phyloP scores from a whole-genome alignment of 2,329 filamentous ascomycete genomes.

The Chaetomium olivaceum region DNA sequence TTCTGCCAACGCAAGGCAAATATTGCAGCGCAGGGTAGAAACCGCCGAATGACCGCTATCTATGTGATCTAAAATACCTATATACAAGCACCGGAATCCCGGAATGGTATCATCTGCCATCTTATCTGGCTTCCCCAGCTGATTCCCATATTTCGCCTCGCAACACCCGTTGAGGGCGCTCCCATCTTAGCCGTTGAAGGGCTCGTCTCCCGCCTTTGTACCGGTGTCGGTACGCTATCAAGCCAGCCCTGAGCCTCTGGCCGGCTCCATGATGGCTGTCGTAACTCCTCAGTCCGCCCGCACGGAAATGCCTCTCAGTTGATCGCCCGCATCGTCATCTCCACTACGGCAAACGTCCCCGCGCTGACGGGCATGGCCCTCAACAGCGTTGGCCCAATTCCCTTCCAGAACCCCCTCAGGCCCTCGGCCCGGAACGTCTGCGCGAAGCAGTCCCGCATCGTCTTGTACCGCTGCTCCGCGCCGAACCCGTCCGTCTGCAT shows the following conservation, averaged over 20 bases:
- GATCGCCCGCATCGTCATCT: slow-evolving; percentile 65
- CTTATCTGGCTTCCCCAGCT: neutral
- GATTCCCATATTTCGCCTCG: neutral
- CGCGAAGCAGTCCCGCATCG: slow-evolving; percentile 85
- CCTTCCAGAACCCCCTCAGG: slow-evolving; percentile 86
- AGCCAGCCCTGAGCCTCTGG: neutral
- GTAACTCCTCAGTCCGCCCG: neutral
- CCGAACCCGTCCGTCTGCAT: slow-evolving; percentile 98
- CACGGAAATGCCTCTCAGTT: slow-evolving; percentile 37
- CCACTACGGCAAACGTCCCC: slow-evolving; percentile 89
- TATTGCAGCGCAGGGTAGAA: slow-evolving; percentile 68
- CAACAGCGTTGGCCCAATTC: slow-evolving; percentile 83
- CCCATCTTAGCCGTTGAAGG: neutral
- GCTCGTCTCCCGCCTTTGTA: neutral
- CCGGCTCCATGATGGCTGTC: neutral
- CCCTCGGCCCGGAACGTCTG: slow-evolving; percentile 81
- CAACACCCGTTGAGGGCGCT: neutral
- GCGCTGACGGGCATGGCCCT: slow-evolving; percentile 97
- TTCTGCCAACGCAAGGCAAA: slow-evolving; percentile 64
- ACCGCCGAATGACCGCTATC: slow-evolving; percentile 35
- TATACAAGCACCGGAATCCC: slow-evolving; percentile 8
- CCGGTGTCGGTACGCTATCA: neutral
- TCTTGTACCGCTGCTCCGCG: slow-evolving; percentile 66
- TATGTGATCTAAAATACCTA: slow-evolving; percentile 9
- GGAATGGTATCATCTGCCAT: slow-evolving; percentile 9